Conservation (phyloP, 208 protist genomes). For the Trypanosoma melophagium region DNA sequence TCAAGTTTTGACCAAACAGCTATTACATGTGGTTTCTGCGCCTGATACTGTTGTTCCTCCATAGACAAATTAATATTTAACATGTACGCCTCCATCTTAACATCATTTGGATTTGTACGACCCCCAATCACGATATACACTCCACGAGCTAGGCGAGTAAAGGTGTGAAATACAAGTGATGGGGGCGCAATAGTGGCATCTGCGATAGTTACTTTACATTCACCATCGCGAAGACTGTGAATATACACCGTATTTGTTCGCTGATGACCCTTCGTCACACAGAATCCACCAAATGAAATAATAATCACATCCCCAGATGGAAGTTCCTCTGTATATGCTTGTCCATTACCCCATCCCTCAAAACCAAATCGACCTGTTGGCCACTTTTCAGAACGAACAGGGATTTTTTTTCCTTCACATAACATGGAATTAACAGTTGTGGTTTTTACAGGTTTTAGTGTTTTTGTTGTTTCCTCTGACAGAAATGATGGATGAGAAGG, state of each 20-base stretch:
- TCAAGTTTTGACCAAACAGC: slow-evolving; percentile 12
- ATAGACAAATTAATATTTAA: slow-evolving; percentile 39
- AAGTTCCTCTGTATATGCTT: slow-evolving; percentile 39
- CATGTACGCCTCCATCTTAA: slow-evolving; percentile 44
- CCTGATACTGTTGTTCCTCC: not conserved
- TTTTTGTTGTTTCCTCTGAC: not conserved
- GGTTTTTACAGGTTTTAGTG: not conserved
- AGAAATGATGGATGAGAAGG: slow-evolving; percentile 21
- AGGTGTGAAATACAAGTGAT: slow-evolving; percentile 69
- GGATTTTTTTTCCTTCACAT: not conserved
- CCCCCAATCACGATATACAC: slow-evolving; percentile 80
- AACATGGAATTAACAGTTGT: not conserved
- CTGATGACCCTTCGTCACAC: slow-evolving; percentile 47
- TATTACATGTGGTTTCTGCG: slow-evolving; percentile 9
- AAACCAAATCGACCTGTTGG: slow-evolving; percentile 75
- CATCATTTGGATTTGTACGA: slow-evolving; percentile 67
- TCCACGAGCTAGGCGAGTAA: slow-evolving; percentile 46
- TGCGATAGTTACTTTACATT: slow-evolving; percentile 42
- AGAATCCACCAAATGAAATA: slow-evolving; percentile 83
- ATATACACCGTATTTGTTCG: slow-evolving; percentile 63
- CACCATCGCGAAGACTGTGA: slow-evolving; percentile 71
- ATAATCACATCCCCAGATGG: slow-evolving; percentile 43
- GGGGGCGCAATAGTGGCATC: slow-evolving; percentile 29
- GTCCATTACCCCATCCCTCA: slow-evolving; percentile 84
- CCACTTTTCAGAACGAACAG: slow-evolving; percentile 42